These are phyloP conservation scores for Tuber indicum DNA, from an alignment of 495 filamentous ascomycete genomes.

Conservation along the genomic window DNA sequence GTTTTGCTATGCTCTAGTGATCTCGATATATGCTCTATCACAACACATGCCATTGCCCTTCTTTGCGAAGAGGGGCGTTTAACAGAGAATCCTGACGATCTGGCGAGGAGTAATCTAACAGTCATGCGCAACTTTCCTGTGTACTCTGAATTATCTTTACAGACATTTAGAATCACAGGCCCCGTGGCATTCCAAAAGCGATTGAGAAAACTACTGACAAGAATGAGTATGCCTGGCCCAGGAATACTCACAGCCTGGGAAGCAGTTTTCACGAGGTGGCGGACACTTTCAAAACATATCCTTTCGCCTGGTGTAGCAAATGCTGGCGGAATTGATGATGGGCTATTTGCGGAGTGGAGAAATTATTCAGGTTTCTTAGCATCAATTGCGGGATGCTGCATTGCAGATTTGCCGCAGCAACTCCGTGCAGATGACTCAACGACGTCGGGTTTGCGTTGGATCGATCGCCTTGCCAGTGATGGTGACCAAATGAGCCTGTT, in stretches of 20 bases:
- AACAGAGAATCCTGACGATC: slow-evolving; percentile 49
- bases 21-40: slow-evolving; percentile 56
- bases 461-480: slow-evolving; percentile 55
- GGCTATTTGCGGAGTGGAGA: slow-evolving; percentile 55
- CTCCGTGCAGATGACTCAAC: slow-evolving; percentile 50
- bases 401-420: slow-evolving; percentile 49
- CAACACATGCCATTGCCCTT: slow-evolving; percentile 57
- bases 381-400: slow-evolving; percentile 59
- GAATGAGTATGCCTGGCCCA: slow-evolving; percentile 54
- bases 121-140: slow-evolving; percentile 56
- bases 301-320: slow-evolving; percentile 45
- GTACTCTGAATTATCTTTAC: slow-evolving; percentile 56
- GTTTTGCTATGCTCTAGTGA: slow-evolving; percentile 58
- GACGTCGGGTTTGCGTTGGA: slow-evolving; percentile 55
- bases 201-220: slow-evolving; percentile 51
- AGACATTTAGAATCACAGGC: slow-evolving; percentile 58
- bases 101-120: slow-evolving; percentile 48
- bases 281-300: slow-evolving; percentile 54
- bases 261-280: slow-evolving; percentile 56
- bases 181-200: slow-evolving; percentile 62
- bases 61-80: slow-evolving; percentile 56
- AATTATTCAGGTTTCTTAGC: slow-evolving; percentile 62
- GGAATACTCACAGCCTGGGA: slow-evolving; percentile 62
- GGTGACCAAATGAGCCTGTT: slow-evolving; percentile 54
- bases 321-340: slow-evolving; percentile 50